Percentiles rank a stretch among this genome's conserved stretches.
Conservation (phyloP, 306 rosid genomes). For the Amphicarpaea edgeworthii region DNA sequence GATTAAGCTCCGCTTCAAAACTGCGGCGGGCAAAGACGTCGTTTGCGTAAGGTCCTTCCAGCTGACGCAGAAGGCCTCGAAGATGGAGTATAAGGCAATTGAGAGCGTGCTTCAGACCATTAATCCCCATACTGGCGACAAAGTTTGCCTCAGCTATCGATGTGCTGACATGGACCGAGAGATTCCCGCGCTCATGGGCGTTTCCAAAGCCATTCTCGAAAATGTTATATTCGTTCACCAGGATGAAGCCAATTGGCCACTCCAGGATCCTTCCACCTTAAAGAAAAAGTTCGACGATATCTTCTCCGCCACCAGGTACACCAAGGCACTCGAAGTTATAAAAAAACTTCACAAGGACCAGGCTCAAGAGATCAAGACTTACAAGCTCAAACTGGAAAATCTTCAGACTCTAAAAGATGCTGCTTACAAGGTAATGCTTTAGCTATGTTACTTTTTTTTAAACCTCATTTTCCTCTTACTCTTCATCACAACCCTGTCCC, state of each 20-base stretch:
- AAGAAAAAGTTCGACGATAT: slow-evolving; percentile 96
- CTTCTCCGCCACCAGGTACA: slow-evolving; percentile 96
- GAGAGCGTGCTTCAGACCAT: slow-evolving; percentile 98
- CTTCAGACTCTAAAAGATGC: slow-evolving; percentile 91
- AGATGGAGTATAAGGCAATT: slow-evolving; percentile 95
- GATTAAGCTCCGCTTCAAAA: slow-evolving; percentile 91
- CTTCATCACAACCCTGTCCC: too few species aligned
- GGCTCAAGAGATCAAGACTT: slow-evolving; percentile 88
- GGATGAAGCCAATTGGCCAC: slow-evolving; percentile 99
- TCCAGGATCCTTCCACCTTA: slow-evolving; percentile 93
- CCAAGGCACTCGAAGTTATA: slow-evolving; percentile 94
- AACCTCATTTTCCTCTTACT: slow-evolving; percentile 29
- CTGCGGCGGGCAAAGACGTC: slow-evolving; percentile 88
- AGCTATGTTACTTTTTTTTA: too few species aligned
- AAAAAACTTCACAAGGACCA: slow-evolving; percentile 95
- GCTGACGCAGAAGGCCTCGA: slow-evolving; percentile 91
- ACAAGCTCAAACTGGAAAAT: slow-evolving; percentile 85
- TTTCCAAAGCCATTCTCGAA: slow-evolving; percentile 92
- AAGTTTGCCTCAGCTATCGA: slow-evolving; percentile 94
- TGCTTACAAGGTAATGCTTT: slow-evolving; percentile 91
- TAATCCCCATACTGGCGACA: slow-evolving; percentile 90
- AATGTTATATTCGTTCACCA: slow-evolving; percentile 95
- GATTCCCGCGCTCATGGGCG: slow-evolving; percentile 96
- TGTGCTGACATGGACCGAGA: slow-evolving; percentile 97
- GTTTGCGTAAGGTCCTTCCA: slow-evolving; percentile 93